Evolutionary conservation across 1,139 yeast genomes (phyloP), one percentile per base, ranked within the genome.

Genomic region (Schizosaccharomyces versatilis): DNA sequence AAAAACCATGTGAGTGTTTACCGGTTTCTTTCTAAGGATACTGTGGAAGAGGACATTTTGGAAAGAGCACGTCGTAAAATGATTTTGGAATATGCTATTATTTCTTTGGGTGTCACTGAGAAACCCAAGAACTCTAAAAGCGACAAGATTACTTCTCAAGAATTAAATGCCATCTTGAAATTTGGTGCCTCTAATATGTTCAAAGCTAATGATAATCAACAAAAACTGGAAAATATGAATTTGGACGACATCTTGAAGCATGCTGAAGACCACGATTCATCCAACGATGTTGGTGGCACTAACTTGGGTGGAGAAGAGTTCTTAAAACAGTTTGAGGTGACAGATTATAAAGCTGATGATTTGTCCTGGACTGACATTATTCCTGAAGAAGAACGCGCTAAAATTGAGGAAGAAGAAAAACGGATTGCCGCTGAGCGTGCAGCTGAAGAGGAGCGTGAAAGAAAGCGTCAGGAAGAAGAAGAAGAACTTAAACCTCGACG

Each of bases 101-200:
- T 90, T 56, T 86, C 96, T 1, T 74, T 90, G 54, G 99, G 99
- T 66, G 86, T 93, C 54, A 85, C 95, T 12, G 96, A 88, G 64
- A 49, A 49, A 24, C 32, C 32, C 9, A 38, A 39, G 36, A 36
- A 39, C 8, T 14, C 52, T 1, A 69, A 69, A 41, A 61, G 60
- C 39, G 75, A 73, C 59, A 69, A 69, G 48, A 96, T 97, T 6
- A 73, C 83, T 1, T 70, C 86, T 1, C 81, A 84, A 59, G 98
- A 93, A 67, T 73, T 93, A 57, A 78, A 90, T 60, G 96, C 90
- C 65, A 90, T 93, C 64, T 75, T 93, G 66, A 90, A 90, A 69
- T 93, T 93, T 67, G 99, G 99, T 61, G 99, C 99, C 2, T 95
- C 94, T 48, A 86, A 85, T 66, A 93, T 93, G 99, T 93, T 93